Evolutionary conservation across 2,329 filamentous ascomycete species (phyloP).

Genomic region (Ascocoryne sarcoides): DNA sequence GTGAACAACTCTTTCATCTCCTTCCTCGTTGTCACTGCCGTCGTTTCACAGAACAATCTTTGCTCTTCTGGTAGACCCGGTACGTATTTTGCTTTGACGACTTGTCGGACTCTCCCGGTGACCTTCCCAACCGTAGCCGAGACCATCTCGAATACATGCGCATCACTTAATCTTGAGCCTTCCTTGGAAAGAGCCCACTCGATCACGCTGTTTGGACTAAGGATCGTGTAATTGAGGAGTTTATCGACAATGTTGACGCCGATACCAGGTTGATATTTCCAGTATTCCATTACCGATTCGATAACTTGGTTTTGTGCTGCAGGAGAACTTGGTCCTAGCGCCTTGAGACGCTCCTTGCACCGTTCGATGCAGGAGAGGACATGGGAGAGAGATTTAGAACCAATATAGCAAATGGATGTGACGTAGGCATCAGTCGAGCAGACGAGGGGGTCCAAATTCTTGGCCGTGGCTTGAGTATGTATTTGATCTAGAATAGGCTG

Average conservation of each 20-base stretch:
- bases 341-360: conserved; percentile 78
- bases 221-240: conserved; percentile 91
- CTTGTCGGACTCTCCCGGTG: conserved; percentile 73
- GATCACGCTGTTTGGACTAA: conserved; percentile 76
- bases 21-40: conserved; percentile 58
- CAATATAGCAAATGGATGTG: conserved; percentile 86
- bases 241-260: conserved; percentile 93
- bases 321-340: conserved; percentile 66
- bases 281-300: conserved; percentile 82
- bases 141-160: conserved; percentile 83
- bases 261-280: conserved; percentile 84
- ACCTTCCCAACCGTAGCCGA: conserved; percentile 85
- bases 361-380: conserved; percentile 93
- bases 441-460: conserved; percentile 65
- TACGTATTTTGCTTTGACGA: conserved; percentile 55
- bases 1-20: conserved; percentile 74
- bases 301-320: conserved; percentile 81
- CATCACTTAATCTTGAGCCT: conserved; percentile 54
- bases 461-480: conserved; percentile 66
- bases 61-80: conserved; percentile 44
- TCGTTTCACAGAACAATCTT: conserved; percentile 46
- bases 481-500: conserved; percentile 72
- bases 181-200: conserved; percentile 74
- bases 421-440: conserved; percentile 90
- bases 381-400: conserved; percentile 92